Percentiles rank a stretch among this genome's conserved stretches.
phyloP scores from a whole-genome alignment of 192 early-diverging fungal genomes.

The Coemansia sp. region DNA sequence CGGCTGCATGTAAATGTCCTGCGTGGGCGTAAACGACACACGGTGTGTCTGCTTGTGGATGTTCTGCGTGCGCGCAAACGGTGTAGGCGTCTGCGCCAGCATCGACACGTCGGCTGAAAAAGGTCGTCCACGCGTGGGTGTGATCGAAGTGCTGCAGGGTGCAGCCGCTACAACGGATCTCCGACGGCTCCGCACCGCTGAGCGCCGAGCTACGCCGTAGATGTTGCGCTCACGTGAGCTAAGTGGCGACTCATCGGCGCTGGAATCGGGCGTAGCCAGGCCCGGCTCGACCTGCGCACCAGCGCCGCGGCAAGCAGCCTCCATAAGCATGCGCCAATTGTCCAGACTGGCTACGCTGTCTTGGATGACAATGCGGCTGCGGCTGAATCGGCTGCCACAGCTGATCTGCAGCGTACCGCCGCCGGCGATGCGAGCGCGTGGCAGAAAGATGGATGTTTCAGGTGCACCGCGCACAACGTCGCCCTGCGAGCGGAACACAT shows the following conservation, averaged over 20 bases:
- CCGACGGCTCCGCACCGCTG: background rate
- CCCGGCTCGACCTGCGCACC: background rate
- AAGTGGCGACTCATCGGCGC: constrained; percentile 26
- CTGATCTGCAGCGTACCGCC: constrained; percentile 34
- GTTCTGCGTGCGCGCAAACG: constrained; percentile 13
- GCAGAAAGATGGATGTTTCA: constrained; percentile 46
- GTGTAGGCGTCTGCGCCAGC: constrained; percentile 31
- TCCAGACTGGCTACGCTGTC: constrained; percentile 33
- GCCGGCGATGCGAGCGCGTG: constrained; percentile 27
- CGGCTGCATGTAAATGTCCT: constrained; percentile 38
- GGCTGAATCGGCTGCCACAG: constrained; percentile 35
- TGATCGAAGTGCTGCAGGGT: background rate
- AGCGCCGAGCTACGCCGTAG: background rate
- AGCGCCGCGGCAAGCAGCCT: constrained; percentile 15
- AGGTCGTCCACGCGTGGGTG: constrained; percentile 35
- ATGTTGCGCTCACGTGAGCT: background rate
- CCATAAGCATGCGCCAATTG: constrained; percentile 42
- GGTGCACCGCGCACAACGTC: constrained; percentile 47
- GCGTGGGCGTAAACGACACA: constrained; percentile 27
- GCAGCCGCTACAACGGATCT: constrained; percentile 2
- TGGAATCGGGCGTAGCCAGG: constrained; percentile 42
- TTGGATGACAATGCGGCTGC: constrained; percentile 46
- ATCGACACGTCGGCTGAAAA: constrained; percentile 46
- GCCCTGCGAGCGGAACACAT: constrained; percentile 53
- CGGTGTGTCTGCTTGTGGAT: constrained; percentile 8